Evolutionary conservation across 169 alveolate species (phyloP).

Genomic region (Plasmodium ovale): DNA sequence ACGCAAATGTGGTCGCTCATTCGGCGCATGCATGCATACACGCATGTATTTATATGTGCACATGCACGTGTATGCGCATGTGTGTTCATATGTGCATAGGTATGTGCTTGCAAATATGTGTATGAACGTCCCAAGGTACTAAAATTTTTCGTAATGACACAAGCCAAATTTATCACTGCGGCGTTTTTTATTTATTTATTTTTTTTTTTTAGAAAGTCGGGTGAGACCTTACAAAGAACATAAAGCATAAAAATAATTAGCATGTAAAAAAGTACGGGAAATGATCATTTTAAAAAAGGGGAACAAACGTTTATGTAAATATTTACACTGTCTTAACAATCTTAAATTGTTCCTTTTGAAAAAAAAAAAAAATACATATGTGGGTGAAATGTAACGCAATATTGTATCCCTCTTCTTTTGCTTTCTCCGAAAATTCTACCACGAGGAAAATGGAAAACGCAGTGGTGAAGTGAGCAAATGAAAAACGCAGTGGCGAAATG

Average conservation of each 20-base stretch:
- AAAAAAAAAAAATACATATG: neutral
- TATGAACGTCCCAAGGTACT: too few relatives aligned
- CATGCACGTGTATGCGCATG: neutral
- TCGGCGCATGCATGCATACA: neutral
- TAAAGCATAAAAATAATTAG: too few relatives aligned
- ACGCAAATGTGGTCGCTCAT: neutral
- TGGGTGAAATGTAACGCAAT: neutral
- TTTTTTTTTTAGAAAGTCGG: neutral
- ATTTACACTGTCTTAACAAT: neutral
- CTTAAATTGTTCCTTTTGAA: neutral
- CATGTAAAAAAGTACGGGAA: neutral
- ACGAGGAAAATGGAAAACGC: too few relatives aligned
- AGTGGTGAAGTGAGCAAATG: constrained; percentile 3
- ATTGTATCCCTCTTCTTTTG: neutral
- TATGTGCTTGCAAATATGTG: too few relatives aligned
- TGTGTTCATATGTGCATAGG: too few relatives aligned
- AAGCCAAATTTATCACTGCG: too few relatives aligned
- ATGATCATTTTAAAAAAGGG: neutral
- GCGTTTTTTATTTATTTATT: too few relatives aligned
- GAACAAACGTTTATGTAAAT: neutral
- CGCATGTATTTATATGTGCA: neutral
- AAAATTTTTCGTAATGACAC: too few relatives aligned
- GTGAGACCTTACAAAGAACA: neutral
- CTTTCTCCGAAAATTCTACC: neutral
- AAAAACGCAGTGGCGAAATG: too few relatives aligned